These are phyloP conservation scores for Aureobasidium leucospermi DNA, from an alignment of 2,329 filamentous ascomycete genomes.

Conservation along the genomic window DNA sequence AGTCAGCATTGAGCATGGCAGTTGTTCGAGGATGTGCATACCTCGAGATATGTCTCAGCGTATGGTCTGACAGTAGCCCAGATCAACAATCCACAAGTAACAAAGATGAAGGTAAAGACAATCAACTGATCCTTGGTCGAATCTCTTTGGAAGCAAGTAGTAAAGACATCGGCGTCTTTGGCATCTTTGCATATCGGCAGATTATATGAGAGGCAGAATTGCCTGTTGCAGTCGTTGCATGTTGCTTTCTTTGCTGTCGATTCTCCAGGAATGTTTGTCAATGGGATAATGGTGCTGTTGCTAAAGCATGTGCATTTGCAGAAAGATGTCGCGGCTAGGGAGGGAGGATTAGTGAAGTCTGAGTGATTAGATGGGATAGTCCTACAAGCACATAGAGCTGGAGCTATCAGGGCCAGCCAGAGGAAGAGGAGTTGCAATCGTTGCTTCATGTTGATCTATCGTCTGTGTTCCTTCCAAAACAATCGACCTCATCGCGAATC, in stretches of 20 bases:
- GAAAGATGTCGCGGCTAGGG: conserved; percentile 52
- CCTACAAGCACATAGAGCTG: conserved; percentile 25
- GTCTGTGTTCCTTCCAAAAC: background rate
- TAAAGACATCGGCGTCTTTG: conserved; percentile 58
- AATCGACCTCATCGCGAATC: background rate
- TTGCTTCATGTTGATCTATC: background rate
- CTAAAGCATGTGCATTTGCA: conserved; percentile 66
- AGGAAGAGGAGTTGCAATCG: conserved; percentile 9
- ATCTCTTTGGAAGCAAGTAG: conserved; percentile 62
- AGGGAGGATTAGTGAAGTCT: conserved; percentile 15
- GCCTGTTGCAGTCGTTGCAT: conserved; percentile 61
- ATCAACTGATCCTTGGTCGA: conserved; percentile 61
- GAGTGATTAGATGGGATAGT: background rate
- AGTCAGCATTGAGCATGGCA: background rate
- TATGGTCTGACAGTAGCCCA: conserved; percentile 56
- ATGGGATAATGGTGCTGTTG: conserved; percentile 63
- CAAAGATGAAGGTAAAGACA: conserved; percentile 59
- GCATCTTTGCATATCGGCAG: conserved; percentile 55
- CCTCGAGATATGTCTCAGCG: conserved; percentile 49
- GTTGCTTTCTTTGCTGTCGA: conserved; percentile 33
- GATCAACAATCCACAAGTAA: conserved; percentile 51
- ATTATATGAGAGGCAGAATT: conserved; percentile 58
- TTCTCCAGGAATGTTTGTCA: conserved; percentile 32
- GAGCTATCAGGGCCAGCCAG: conserved; percentile 11
- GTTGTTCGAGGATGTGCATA: conserved; percentile 17